A percentile compares a stretch with the other conserved stretches of the same genome.
phyloP scores from a whole-genome alignment of 805 yeast species.

The Barnettozyma siamensis region DNA sequence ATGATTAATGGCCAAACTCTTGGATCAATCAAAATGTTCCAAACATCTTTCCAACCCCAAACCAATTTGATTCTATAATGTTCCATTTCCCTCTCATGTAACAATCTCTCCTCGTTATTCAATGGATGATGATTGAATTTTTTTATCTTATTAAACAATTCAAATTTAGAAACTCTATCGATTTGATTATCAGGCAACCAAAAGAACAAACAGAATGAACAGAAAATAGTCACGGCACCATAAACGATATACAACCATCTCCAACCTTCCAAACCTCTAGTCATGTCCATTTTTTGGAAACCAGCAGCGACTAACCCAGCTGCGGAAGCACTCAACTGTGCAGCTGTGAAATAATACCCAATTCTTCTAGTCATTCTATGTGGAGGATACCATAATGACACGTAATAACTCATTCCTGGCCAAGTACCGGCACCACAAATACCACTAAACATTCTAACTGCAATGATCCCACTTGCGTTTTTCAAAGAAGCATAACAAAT shows the following conservation, averaged over 20 bases:
- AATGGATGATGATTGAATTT: conserved; percentile 38
- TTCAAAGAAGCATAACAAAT: conserved; percentile 61
- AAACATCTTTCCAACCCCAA: conserved; percentile 61
- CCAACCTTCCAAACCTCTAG: conserved; percentile 70
- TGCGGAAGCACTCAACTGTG: conserved; percentile 85
- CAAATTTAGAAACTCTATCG: conserved; percentile 12
- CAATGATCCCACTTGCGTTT: conserved; percentile 58
- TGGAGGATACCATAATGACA: conserved; percentile 80
- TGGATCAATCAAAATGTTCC: conserved; percentile 48
- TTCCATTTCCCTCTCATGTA: conserved; percentile 59
- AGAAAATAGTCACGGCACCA: conserved; percentile 60
- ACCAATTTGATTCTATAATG: conserved; percentile 38
- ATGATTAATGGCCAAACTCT: conserved; percentile 75
- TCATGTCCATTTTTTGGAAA: conserved; percentile 75
- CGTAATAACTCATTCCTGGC: conserved; percentile 86
- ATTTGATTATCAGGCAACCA: conserved; percentile 69
- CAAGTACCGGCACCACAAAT: conserved; percentile 80
- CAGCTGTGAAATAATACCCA: conserved; percentile 88
- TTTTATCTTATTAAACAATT: conserved; percentile 14
- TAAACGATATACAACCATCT: conserved; percentile 81
- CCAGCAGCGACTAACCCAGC: conserved; percentile 87
- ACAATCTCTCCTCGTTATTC: conserved; percentile 40
- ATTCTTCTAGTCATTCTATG: conserved; percentile 71
- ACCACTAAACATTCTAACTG: conserved; percentile 67
- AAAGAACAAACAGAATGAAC: conserved; percentile 63